These are phyloP conservation scores for Sclerotinia spermophila DNA, from an alignment of 2,329 filamentous ascomycete genomes.

Conservation along the genomic window DNA sequence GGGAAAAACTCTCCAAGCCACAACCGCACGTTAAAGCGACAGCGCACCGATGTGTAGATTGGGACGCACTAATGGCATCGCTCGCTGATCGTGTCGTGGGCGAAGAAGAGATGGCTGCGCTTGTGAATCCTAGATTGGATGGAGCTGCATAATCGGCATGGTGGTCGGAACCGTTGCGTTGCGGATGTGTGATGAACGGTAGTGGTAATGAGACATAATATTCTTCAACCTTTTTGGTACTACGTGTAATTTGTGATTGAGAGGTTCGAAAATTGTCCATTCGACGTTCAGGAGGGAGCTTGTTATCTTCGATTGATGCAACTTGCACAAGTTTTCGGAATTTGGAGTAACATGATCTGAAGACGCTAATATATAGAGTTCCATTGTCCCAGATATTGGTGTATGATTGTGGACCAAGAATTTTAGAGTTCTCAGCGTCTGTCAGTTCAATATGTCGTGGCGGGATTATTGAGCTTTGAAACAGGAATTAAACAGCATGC, in stretches of 20 bases:
- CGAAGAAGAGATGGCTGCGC: constrained; percentile 9
- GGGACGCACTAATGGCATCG: background rate
- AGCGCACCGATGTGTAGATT: constrained; percentile 9
- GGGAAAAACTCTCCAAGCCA: constrained; percentile 3
- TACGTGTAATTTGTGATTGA: background rate
- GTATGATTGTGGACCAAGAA: too few species aligned
- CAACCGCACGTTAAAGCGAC: constrained; percentile 6
- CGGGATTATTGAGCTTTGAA: background rate
- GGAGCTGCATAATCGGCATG: background rate
- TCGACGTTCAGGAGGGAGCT: background rate
- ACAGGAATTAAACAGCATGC: background rate
- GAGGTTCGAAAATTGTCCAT: background rate
- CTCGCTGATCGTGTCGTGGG: constrained; percentile 5
- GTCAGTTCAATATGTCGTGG: background rate
- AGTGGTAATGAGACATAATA: background rate
- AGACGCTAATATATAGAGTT: background rate
- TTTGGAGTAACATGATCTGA: background rate
- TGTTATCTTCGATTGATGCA: background rate
- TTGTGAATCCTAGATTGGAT: background rate
- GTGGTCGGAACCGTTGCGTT: background rate
- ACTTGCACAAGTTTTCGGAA: background rate
- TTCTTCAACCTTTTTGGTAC: background rate
- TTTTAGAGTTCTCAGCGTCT: background rate
- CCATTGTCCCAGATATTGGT: background rate
- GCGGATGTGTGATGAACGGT: background rate